Percentiles rank a stretch among this genome's conserved stretches.
These are phyloP conservation scores for Fusarium pseudocircinatum DNA, from an alignment of 2,329 filamentous ascomycete species.

Conservation along the genomic window DNA sequence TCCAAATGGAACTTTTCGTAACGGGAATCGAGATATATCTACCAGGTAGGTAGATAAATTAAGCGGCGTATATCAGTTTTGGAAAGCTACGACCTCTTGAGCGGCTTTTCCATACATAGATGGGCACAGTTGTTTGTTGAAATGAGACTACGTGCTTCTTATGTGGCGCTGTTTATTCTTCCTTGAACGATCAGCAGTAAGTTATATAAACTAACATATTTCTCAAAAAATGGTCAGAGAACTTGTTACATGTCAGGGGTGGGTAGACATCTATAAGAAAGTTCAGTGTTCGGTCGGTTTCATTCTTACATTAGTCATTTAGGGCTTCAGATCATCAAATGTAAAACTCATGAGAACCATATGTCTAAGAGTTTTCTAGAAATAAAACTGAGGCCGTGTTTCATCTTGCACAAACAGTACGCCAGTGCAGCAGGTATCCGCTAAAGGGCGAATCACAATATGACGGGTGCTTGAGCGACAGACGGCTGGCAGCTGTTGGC, in stretches of 20 bases:
- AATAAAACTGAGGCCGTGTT: neutral
- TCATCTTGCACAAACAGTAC: neutral
- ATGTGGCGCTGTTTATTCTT: neutral
- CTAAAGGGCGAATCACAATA: slow-evolving; percentile 25
- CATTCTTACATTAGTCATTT: neutral
- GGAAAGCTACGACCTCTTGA: neutral
- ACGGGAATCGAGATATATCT: neutral
- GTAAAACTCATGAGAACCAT: neutral
- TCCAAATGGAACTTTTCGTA: neutral
- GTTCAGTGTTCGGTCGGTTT: neutral
- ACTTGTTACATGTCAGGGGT: neutral
- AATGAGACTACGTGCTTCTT: neutral
- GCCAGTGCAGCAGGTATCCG: slow-evolving; percentile 24
- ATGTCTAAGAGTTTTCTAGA: neutral
- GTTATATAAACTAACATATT: neutral
- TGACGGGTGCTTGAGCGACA: slow-evolving; percentile 12
- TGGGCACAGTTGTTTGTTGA: neutral
- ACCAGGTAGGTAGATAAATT: neutral
- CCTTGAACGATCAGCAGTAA: neutral
- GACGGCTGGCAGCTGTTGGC: slow-evolving; percentile 38
- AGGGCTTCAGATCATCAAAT: neutral
- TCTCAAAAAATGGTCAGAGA: neutral
- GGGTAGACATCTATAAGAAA: too few species aligned
- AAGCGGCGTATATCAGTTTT: neutral
- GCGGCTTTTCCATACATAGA: neutral